Conservation (phyloP, 495 filamentous ascomycete genomes). For the Penicillium waksmanii region DNA sequence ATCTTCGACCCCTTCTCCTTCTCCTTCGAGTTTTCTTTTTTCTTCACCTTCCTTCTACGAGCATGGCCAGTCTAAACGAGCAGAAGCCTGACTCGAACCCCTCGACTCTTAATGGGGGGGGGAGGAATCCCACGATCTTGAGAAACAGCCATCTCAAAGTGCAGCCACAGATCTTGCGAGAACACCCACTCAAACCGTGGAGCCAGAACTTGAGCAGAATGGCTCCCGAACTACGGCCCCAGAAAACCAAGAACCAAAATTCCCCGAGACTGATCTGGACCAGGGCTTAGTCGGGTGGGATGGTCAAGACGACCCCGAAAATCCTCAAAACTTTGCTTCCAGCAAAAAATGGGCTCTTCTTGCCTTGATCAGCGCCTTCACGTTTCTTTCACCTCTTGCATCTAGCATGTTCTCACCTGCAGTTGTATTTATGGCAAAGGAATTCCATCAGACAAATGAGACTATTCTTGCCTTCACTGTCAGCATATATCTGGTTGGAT, state of each 20-base stretch:
- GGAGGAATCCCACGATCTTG: background rate
- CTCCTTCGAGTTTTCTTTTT: background rate
- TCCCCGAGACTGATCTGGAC: conserved; percentile 15
- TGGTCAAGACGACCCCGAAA: conserved; percentile 60
- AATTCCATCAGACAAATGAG: conserved; percentile 62
- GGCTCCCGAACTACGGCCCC: background rate
- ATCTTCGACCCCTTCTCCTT: no score
- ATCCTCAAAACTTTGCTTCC: conserved; percentile 67
- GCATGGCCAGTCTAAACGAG: background rate
- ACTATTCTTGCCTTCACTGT: conserved; percentile 56
- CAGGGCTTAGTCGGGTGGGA: conserved; percentile 23
- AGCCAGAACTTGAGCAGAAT: no score
- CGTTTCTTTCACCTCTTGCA: conserved; percentile 55
- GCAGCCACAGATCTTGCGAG: no score
- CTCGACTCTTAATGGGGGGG: background rate
- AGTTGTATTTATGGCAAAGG: conserved; percentile 52
- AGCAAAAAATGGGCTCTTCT: conserved; percentile 45
- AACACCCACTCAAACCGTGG: background rate
- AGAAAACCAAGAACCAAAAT: background rate
- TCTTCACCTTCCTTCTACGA: background rate
- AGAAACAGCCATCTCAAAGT: background rate
- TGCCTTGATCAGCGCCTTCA: conserved; percentile 43
- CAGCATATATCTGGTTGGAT: conserved; percentile 63
- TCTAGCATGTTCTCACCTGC: conserved; percentile 77
- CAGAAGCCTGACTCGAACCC: background rate